Conservation (phyloP, 2,329 filamentous ascomycete species). For the Rutstroemia sp. region DNA sequence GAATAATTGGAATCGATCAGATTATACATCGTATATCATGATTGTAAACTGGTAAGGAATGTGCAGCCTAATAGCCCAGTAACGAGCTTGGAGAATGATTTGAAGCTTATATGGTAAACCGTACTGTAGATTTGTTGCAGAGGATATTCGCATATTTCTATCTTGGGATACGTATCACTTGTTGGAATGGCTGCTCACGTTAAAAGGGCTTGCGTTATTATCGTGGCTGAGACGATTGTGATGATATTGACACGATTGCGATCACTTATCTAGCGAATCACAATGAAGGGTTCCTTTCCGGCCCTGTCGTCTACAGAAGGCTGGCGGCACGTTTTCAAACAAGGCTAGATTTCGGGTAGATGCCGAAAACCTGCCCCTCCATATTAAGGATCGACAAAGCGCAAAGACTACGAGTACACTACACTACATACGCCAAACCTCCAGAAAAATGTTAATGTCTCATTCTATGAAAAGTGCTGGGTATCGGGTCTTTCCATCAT, state of each 20-base stretch:
- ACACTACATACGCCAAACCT: not conserved
- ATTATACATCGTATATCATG: constrained; percentile 13
- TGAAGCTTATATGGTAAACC: not conserved
- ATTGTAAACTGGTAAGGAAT: not conserved
- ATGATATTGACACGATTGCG: constrained; percentile 7
- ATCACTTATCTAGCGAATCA: not conserved
- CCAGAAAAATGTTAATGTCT: not conserved
- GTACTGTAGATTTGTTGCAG: not conserved
- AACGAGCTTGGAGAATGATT: not conserved
- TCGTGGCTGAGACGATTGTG: constrained; percentile 4
- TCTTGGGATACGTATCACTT: not conserved
- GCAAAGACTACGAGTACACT: not conserved
- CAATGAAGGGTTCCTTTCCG: not conserved
- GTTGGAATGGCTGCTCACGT: not conserved
- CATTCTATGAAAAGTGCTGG: constrained; percentile 1
- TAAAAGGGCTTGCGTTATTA: not conserved
- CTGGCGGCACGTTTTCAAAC: constrained; percentile 1
- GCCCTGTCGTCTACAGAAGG: not conserved
- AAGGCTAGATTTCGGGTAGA: not conserved
- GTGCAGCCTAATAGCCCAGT: not conserved
- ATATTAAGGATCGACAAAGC: not conserved
- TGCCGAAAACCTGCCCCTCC: too few species aligned
- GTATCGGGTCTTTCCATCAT: constrained; percentile 1
- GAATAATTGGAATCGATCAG: constrained; percentile 12
- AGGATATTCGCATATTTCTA: not conserved